Conservation (phyloP, 352 stramenopile genomes). For the Phytophthora litchii region DNA sequence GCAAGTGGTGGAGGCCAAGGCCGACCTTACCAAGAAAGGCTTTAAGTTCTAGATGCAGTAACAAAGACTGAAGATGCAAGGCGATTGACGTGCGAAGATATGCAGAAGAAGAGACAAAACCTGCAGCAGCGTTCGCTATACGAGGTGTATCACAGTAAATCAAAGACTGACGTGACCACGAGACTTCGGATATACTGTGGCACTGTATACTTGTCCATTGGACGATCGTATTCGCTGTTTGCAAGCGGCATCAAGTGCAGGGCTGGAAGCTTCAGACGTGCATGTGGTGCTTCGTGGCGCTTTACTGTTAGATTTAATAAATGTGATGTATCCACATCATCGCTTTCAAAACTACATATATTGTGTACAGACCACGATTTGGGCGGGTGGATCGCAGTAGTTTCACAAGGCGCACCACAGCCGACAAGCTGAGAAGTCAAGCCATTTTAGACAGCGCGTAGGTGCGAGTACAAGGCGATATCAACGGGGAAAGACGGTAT, state of each 20-base stretch:
- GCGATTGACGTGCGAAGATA: neutral
- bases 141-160: constrained; percentile 9
- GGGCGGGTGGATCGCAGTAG: constrained; percentile 41
- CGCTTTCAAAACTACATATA: neutral
- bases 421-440: constrained; percentile 1
- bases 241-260: constrained; percentile 1
- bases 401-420: constrained; percentile 17
- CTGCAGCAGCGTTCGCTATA: neutral
- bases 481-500: constrained; percentile 6
- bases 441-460: constrained; percentile 13
- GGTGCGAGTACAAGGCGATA: constrained; percentile 9
- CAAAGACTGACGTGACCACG: neutral
- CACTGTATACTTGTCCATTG: neutral
- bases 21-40: constrained; percentile 61
- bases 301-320: constrained; percentile 20
- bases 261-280: neutral
- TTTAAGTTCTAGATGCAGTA: constrained; percentile 46
- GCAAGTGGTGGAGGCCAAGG: constrained; percentile 70
- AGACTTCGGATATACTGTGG: neutral
- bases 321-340: constrained; percentile 23
- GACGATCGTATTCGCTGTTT: neutral
- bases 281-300: constrained; percentile 23
- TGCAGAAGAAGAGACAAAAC: neutral
- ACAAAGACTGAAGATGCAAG: constrained; percentile 1
- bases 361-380: constrained; percentile 5